Evolutionary conservation across 106 monocot species (phyloP).

Genomic region (Xerophyta viscosa): DNA sequence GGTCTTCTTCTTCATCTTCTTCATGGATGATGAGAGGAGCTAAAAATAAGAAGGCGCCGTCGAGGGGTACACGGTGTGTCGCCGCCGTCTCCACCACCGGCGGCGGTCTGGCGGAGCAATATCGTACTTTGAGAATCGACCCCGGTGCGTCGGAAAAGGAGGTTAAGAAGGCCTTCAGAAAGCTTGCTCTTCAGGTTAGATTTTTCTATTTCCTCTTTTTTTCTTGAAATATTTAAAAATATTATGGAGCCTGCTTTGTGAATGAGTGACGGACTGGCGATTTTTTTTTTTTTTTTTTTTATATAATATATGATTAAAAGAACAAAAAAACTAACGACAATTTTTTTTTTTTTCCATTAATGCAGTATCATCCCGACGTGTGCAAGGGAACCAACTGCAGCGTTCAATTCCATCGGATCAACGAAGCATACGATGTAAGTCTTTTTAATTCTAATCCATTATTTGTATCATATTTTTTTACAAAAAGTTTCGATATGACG

Average conservation of each 20-base stretch:
- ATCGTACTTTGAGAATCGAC: constrained; percentile 47
- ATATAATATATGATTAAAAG: too few relatives aligned
- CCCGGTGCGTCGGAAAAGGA: constrained; percentile 81
- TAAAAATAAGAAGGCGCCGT: too few relatives aligned
- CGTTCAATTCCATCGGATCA: constrained; percentile 68
- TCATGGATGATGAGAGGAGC: too few relatives aligned
- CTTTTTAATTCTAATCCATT: background rate
- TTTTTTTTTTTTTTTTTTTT: too few relatives aligned
- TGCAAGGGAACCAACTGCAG: constrained; percentile 76
- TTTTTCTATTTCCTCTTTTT: background rate
- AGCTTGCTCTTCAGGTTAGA: constrained; percentile 69
- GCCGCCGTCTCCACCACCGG: constrained; percentile 6
- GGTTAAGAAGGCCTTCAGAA: constrained; percentile 79
- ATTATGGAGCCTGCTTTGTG: too few relatives aligned
- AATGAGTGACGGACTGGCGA: too few relatives aligned
- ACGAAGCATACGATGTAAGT: constrained; percentile 88
- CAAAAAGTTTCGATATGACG: too few relatives aligned
- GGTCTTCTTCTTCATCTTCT: too few relatives aligned
- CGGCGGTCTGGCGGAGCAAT: constrained; percentile 37
- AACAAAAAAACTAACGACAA: too few relatives aligned
- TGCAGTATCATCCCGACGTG: constrained; percentile 94
- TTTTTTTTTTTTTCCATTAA: too few relatives aligned
- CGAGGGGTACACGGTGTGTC: too few relatives aligned
- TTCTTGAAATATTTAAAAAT: background rate
- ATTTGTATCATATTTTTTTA: too few relatives aligned